These are phyloP conservation scores for Macadamia integrifolia DNA, from an alignment of 164 flowering plant genomes.

Conservation along the genomic window DNA sequence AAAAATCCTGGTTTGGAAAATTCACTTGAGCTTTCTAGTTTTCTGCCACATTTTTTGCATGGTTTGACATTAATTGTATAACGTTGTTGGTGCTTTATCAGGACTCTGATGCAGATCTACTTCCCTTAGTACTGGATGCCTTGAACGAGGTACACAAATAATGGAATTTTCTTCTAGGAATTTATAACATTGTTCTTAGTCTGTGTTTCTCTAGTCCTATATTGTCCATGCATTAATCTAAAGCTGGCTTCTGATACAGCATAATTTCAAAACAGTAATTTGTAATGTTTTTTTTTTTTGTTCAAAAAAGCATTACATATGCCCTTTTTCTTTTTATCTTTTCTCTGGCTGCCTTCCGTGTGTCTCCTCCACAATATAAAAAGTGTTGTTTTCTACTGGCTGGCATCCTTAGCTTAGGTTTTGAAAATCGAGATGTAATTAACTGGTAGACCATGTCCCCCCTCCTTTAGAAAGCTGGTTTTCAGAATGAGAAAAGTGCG, in stretches of 20 bases:
- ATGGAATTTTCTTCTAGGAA: neutral
- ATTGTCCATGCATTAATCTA: neutral
- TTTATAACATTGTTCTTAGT: neutral
- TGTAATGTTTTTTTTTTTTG: neutral
- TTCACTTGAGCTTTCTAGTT: neutral
- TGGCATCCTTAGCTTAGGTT: too few relatives aligned
- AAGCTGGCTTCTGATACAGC: neutral
- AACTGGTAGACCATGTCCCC: too few relatives aligned
- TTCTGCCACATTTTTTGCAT: neutral
- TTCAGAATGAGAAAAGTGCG: too few relatives aligned
- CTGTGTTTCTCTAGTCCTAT: too few relatives aligned
- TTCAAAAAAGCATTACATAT: neutral
- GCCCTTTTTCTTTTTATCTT: neutral
- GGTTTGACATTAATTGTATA: neutral
- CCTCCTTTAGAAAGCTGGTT: too few relatives aligned
- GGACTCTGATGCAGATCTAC: constrained; percentile 89
- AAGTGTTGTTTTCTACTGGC: too few relatives aligned
- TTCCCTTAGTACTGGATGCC: constrained; percentile 91
- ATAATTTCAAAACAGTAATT: neutral
- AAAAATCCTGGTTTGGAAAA: neutral
- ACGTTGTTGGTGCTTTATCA: constrained; percentile 22
- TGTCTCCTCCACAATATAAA: too few relatives aligned
- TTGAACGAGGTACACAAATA: constrained; percentile 77
- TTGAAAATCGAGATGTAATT: too few relatives aligned
- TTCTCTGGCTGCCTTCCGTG: too few relatives aligned